Evolutionary conservation across 768 basidiomycete genomes (phyloP), one percentile per base, ranked within the genome.

Genomic region (Asterophora parasitica): DNA sequence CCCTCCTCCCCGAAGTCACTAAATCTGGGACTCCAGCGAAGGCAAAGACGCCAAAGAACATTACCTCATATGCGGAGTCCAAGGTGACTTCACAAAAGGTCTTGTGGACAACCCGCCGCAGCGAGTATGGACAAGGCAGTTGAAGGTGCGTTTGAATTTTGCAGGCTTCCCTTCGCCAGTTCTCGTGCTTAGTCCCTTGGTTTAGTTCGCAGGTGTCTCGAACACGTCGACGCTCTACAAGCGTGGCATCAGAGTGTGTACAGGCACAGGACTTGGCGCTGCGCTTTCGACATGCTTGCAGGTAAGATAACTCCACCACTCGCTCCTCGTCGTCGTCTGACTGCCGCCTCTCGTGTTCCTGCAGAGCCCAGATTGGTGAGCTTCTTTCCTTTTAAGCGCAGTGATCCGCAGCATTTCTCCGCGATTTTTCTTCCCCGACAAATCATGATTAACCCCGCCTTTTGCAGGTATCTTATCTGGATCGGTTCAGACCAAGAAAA

Each of bases 401-500:
- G 37, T 52, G 54, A 54, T 56, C 49, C 53, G 55, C 51, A 19
- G 17, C 34, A 33, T 44, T 54, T 56, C 34, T 54, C 51, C 50
- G 43, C 39, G 20, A 32, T 31, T 31, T 16, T 46, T 39, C 34
- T 46, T 28, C 45, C 12, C 8, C 35, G 44, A 51, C 28, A 23
- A 6, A 3, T 23, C 23, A 23, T 23, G 13, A 50, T 38, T 56
- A 48, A 49, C 20, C 16, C 27, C 30, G 19, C 26, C 46, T 52
- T 39, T 31, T 26, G 33, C 54, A 87, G 85, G 85, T 87, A 81
- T 61, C 72, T 88, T 34, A 87, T 90, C 53, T 90, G 87, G 87
- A 88, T 88, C 58, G 80, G 87, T 34, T 88, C 87, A 37, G 83
- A 88, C 61, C 88, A 89, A 62, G 87, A 86, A 61, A 88, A 85